Conservation (phyloP, 306 rosid genomes). For the Cicer yamashitae region DNA sequence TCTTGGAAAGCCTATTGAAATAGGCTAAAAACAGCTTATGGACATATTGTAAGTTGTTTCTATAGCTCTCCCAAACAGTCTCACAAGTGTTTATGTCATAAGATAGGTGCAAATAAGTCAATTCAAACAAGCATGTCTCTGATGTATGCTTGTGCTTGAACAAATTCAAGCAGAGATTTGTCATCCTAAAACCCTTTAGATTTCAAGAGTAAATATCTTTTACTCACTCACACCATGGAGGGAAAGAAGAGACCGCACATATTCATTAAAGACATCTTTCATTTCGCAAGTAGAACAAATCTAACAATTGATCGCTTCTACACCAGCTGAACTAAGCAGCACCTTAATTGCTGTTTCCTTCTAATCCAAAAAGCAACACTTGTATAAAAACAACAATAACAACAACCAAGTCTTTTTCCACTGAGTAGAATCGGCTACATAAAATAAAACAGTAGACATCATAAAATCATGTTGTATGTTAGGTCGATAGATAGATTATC, state of each 20-base stretch:
- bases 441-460: not conserved
- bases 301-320: slow-evolving; percentile 70
- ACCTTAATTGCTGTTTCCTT: not conserved
- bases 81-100: too few relatives aligned
- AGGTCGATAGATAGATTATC: not conserved
- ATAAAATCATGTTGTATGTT: not conserved
- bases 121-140: too few relatives aligned
- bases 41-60: too few relatives aligned
- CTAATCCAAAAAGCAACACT: slow-evolving; percentile 17
- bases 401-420: not conserved
- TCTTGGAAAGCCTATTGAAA: too few relatives aligned
- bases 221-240: not conserved
- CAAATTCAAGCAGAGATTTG: slow-evolving; percentile 20
- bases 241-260: not conserved
- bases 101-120: too few relatives aligned
- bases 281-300: slow-evolving; percentile 9
- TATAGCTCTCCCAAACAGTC: too few relatives aligned
- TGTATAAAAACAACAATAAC: not conserved
- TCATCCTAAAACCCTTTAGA: slow-evolving; percentile 20
- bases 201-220: not conserved
- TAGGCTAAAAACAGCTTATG: too few relatives aligned
- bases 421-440: not conserved
- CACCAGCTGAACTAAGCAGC: not conserved
- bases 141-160: not conserved
- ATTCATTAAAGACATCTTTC: slow-evolving; percentile 3